phyloP scores from a whole-genome alignment of 2,329 filamentous ascomycete species.

The Verticillium dahliae region DNA sequence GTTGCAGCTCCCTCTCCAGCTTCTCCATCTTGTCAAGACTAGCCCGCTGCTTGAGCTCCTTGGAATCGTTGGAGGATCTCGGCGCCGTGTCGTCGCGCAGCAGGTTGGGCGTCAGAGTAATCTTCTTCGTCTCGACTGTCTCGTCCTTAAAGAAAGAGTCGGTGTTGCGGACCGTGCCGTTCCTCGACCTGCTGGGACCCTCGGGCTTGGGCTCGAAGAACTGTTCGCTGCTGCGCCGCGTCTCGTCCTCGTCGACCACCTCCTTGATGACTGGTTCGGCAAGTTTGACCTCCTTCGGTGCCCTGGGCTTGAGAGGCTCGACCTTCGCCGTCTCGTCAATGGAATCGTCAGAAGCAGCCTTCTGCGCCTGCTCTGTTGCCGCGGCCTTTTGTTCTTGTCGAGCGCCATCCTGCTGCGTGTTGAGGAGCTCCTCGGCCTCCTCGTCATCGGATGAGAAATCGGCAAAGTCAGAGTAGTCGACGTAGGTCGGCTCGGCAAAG shows the following conservation, averaged over 20 bases:
- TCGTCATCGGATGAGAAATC: slow-evolving; percentile 76
- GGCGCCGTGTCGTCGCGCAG: slow-evolving; percentile 66
- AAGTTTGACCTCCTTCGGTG: slow-evolving; percentile 27
- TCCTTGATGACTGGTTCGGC: slow-evolving; percentile 20
- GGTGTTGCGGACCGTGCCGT: slow-evolving; percentile 82
- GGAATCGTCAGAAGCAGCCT: slow-evolving; percentile 22
- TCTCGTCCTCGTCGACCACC: slow-evolving; percentile 27
- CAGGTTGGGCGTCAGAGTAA: slow-evolving; percentile 89
- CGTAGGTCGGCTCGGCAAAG: slow-evolving; percentile 78
- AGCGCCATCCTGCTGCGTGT: slow-evolving; percentile 21
- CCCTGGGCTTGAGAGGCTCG: slow-evolving; percentile 45
- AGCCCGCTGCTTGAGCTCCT: slow-evolving; percentile 47
- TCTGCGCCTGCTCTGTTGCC: slow-evolving; percentile 17
- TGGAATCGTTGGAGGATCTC: slow-evolving; percentile 47
- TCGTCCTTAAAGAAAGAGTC: slow-evolving; percentile 99
- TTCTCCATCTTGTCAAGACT: slow-evolving; percentile 74
- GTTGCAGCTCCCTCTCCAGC: slow-evolving; percentile 42
- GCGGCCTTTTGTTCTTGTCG: slow-evolving; percentile 16
- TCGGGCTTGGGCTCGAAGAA: slow-evolving; percentile 50
- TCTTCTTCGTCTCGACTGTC: slow-evolving; percentile 91
- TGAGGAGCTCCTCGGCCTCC: slow-evolving; percentile 38
- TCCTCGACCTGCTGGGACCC: slow-evolving; percentile 60
- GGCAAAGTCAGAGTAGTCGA: slow-evolving; percentile 81
- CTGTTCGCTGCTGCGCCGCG: slow-evolving; percentile 57
- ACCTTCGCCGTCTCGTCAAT: slow-evolving; percentile 49